Base-by-base conservation (phyloP, 169 alveolate genomes). In the Besnoitia besnoiti region DNA sequence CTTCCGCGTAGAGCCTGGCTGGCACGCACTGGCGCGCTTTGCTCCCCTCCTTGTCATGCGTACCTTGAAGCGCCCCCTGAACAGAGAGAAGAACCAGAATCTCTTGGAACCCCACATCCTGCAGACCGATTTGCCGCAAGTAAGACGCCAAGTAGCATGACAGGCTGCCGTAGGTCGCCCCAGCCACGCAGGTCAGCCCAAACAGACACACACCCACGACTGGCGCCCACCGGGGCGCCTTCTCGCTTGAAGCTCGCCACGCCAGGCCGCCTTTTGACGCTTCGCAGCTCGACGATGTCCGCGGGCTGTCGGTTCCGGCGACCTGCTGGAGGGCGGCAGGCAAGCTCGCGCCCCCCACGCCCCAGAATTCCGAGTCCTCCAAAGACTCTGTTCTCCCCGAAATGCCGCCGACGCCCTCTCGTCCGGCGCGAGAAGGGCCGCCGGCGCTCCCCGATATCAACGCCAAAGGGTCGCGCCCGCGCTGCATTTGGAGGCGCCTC, bases 91-190 rank as follows among this genome's bases (percentile, higher is more conserved):
- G 44, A n/a, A 73, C 44, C 8, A 73, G 82, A 39, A 73, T 73
- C 82, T 73, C 47, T 73, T n/a, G 82, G n/a, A 73, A 10, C 24
- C n/a, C 82, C 47, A 73, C 82, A n/a, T 37, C n/a, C 47, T 73
- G 47, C 82, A 37, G 24, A 27, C 82, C 82, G 7, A 73, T 19
- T 27, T 73, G 46, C 44, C 46, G 82, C 46, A 73, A 42, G 82
- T 73, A 73, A 30, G 82, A 73, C 4, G 47, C 82, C 39, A 73
- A 42, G 82, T 35, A 73, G 46, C 82, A n/a, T 5, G 82, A 27
- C 82, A 73, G 82, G n/a, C 82, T 73, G 10, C 82, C 82, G 82
- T 73, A 73, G n/a, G 5, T 21, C 14, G 47, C n/a, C n/a, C 46
- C 47, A 30, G 47, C 82, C 46, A 73, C 4, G 46, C 82, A 73